A percentile compares a stretch with the other conserved stretches of the same genome.
phyloP scores from a whole-genome alignment of 2,329 filamentous ascomycete genomes.

The Corniculantispora saksenae region DNA sequence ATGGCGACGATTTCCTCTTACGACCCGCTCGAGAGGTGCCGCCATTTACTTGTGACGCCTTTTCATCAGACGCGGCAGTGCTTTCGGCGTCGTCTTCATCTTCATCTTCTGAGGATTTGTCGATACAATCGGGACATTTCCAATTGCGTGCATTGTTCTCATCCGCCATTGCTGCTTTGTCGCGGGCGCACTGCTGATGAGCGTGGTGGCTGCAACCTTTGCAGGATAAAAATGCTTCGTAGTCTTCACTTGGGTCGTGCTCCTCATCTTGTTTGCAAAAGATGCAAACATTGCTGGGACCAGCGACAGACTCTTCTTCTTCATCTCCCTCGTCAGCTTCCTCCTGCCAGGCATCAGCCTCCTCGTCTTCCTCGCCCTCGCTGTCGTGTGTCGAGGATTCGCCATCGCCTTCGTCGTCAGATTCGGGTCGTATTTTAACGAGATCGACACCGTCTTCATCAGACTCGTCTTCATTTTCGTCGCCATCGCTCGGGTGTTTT shows the following conservation, averaged over 20 bases:
- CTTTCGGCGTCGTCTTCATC: conserved; percentile 34
- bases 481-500: conserved; percentile 21
- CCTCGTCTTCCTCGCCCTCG: conserved; percentile 39
- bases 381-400: conserved; percentile 40
- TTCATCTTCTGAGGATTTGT: conserved; percentile 31
- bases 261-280: conserved; percentile 85
- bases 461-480: conserved; percentile 39
- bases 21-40: conserved; percentile 77
- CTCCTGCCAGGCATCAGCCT: conserved; percentile 50
- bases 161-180: conserved; percentile 12
- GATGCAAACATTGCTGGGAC: conserved; percentile 56
- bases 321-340: conserved; percentile 59
- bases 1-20: conserved; percentile 80
- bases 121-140: conserved; percentile 54
- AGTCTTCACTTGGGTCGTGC: conserved; percentile 78
- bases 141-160: conserved; percentile 40
- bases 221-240: conserved; percentile 77
- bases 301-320: conserved; percentile 42
- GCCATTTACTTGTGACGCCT: conserved; percentile 54
- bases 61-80: conserved; percentile 5
- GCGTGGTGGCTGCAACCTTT: conserved; percentile 74
- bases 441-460: conserved; percentile 56
- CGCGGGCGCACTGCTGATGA: conserved; percentile 17
- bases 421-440: conserved; percentile 58
- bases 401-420: conserved; percentile 39